Conservation (phyloP, 768 basidiomycete species). For the Piloderma croceum region DNA sequence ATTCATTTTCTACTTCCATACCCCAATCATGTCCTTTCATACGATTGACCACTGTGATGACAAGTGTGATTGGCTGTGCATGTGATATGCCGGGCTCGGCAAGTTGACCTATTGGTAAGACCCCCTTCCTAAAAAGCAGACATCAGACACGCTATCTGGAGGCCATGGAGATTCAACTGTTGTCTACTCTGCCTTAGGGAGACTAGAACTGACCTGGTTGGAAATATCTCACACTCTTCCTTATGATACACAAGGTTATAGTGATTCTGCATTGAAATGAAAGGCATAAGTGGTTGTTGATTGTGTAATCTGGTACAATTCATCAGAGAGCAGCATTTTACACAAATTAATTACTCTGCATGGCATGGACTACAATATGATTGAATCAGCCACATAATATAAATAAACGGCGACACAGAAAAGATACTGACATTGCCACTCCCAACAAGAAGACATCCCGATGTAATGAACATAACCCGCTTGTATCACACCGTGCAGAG, state of each 20-base stretch:
- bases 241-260: conserved; percentile 39
- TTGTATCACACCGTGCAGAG: conserved; percentile 46
- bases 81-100: no score
- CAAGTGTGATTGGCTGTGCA: no score
- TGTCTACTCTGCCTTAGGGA: no score
- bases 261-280: conserved; percentile 45
- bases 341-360: neutral
- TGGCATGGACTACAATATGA: neutral
- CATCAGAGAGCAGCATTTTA: neutral
- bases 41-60: no score
- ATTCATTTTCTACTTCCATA: no score
- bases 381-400: no score
- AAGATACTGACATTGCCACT: conserved; percentile 21
- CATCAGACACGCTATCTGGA: no score
- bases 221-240: conserved; percentile 47
- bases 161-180: no score
- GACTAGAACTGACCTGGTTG: conserved; percentile 39
- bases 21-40: no score
- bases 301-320: neutral
- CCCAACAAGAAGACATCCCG: conserved; percentile 25
- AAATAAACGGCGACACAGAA: no score
- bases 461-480: conserved; percentile 44
- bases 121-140: no score
- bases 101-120: no score
- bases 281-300: conserved; percentile 26